phyloP scores from a whole-genome alignment of 148 eudicot genomes.

The Rheum nobile region DNA sequence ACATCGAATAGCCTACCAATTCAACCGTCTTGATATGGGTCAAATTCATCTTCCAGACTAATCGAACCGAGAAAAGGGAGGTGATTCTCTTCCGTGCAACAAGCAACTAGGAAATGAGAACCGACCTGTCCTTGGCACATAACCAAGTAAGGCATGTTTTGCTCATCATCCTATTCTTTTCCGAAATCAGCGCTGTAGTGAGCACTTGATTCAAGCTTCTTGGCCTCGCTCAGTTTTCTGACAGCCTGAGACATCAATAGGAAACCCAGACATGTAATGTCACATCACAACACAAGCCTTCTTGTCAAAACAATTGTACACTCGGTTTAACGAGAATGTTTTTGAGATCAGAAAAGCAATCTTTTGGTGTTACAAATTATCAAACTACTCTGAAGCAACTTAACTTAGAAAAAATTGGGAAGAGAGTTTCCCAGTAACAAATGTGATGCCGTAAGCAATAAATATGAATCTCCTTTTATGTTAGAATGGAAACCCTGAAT shows the following conservation, averaged over 20 bases:
- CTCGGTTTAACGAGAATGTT: neutral
- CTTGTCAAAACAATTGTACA: neutral
- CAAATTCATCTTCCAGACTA: neutral
- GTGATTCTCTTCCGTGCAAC: neutral
- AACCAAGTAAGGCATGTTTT: neutral
- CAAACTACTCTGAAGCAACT: slow-evolving; percentile 1
- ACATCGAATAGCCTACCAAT: neutral
- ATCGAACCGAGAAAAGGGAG: neutral
- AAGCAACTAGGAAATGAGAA: neutral
- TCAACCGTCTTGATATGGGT: neutral
- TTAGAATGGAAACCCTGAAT: neutral
- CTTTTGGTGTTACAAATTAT: neutral
- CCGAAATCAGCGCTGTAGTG: slow-evolving; percentile 34
- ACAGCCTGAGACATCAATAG: slow-evolving; percentile 48
- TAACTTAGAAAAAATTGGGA: neutral
- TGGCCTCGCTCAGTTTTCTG: slow-evolving; percentile 77
- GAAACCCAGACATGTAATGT: neutral
- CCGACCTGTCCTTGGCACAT: neutral
- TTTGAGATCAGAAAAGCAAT: neutral
- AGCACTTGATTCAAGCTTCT: slow-evolving; percentile 84
- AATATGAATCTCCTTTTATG: neutral
- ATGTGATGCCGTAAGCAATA: neutral
- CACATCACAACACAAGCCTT: neutral
- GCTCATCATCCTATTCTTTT: neutral
- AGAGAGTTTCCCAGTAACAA: neutral